phyloP scores from a whole-genome alignment of 2,329 filamentous ascomycete species.

The Fusarium tuaranense region DNA sequence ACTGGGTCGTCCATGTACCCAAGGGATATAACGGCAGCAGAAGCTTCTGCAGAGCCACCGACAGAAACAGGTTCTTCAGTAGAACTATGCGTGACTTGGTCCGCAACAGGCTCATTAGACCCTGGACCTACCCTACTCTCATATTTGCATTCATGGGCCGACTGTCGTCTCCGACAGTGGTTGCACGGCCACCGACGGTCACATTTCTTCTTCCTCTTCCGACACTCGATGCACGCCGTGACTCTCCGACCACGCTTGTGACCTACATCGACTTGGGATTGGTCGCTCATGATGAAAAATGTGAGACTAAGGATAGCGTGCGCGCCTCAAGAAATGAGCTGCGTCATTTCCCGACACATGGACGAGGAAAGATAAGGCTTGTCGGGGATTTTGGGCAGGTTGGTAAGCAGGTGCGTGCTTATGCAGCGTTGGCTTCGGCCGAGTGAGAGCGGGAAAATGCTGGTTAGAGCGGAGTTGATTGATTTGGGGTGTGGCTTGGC shows the following conservation, averaged over 20 bases:
- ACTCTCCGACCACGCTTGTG: not conserved
- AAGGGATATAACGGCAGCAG: not conserved
- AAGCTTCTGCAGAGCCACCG: not conserved
- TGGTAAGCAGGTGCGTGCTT: not conserved
- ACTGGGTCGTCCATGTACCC: not conserved
- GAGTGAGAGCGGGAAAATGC: not conserved
- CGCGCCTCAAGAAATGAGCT: too few species aligned
- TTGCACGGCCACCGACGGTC: conserved; percentile 2
- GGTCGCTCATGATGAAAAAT: not conserved
- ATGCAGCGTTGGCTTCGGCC: not conserved
- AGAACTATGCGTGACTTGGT: not conserved
- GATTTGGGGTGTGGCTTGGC: not conserved
- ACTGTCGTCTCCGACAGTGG: not conserved
- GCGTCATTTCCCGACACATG: not conserved
- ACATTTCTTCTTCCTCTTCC: conserved; percentile 2
- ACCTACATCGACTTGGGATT: not conserved
- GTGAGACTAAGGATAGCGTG: not conserved
- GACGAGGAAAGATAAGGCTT: not conserved
- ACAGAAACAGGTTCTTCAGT: not conserved
- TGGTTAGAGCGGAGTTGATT: not conserved
- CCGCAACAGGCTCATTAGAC: not conserved
- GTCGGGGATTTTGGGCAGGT: not conserved
- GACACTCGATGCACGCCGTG: not conserved
- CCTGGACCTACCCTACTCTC: not conserved
- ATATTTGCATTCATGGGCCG: not conserved